Evolutionary conservation across 768 basidiomycete genomes (phyloP), one percentile per base, ranked within the genome.

Genomic region (Russula emetica): DNA sequence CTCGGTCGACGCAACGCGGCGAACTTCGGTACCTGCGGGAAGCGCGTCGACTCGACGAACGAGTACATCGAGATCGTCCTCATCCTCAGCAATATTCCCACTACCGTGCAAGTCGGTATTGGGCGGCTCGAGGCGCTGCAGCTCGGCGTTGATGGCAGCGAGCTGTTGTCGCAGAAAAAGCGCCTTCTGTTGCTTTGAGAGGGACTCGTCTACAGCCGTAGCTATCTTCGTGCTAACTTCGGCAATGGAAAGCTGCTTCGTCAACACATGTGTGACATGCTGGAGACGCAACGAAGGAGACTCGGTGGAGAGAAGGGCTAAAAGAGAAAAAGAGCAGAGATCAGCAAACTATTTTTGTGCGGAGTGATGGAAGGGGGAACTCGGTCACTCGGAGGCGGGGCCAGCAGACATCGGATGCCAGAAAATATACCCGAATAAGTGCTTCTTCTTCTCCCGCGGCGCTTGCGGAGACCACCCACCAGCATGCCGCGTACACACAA

Each of bases 161-260:
- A 90, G 83, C 69, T 92, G 91, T 68, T 92, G 91, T 26, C 89
- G 85, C 3, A 93, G 80, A 77, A 91, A 92, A 70, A 87, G 88
- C 64, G 92, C 91, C 70, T 92, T 92, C 74, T 93, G 91, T 69
- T 92, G 91, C 61, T 89, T 91, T 28, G 88, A 89, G n/a, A 92
- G 80, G 5, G 85, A 85, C 71, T 93, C 90, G 66, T 90, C 89
- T 13, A 93, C 87, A 24, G 88, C 85, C 34, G 83, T 82, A 5
- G 88, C 85, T 57, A 93, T 90, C 77, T 89, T 92, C 72, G 85
- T 84, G 18, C 87, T 84, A 0, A 93, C 88, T 72, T 93, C 91
- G 24, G 84, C 84, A 38, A 92, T 91, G 47, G 88, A 88, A 3
- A 84, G 77, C 57, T 87, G 86, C 69, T 91, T 92, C 52, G 84